phyloP scores from a whole-genome alignment of 2,329 filamentous ascomycete genomes.

The Phyllosticta ampelicida region DNA sequence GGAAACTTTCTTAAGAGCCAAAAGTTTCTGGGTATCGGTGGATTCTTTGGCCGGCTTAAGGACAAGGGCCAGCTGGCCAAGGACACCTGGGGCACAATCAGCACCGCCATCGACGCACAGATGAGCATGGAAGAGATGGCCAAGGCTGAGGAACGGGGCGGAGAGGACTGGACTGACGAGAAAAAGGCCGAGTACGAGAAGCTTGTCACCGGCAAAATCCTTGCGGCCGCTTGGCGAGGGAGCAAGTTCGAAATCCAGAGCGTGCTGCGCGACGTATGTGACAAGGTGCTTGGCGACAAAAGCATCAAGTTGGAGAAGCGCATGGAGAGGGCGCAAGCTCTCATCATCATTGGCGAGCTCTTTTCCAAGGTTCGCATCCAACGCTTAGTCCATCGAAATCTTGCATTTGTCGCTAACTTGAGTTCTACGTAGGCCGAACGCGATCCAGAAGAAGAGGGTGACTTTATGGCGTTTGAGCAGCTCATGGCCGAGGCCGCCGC shows the following conservation, averaged over 20 bases:
- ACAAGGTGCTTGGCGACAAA: constrained; percentile 69
- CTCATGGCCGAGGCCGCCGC: constrained; percentile 92
- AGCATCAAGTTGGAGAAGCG: constrained; percentile 75
- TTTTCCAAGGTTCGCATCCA: constrained; percentile 63
- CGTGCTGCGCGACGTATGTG: constrained; percentile 88
- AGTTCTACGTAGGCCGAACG: constrained; percentile 58
- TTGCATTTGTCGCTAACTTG: background rate
- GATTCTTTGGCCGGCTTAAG: constrained; percentile 87
- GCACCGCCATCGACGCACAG: constrained; percentile 90
- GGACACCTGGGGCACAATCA: constrained; percentile 97
- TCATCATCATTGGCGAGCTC: constrained; percentile 80
- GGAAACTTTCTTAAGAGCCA: constrained; percentile 84
- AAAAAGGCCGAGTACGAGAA: constrained; percentile 92
- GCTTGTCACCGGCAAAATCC: constrained; percentile 91
- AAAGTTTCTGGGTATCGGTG: constrained; percentile 91
- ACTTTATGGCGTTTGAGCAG: constrained; percentile 98
- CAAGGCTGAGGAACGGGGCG: constrained; percentile 84
- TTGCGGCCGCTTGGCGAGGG: constrained; percentile 91
- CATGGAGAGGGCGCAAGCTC: constrained; percentile 78
- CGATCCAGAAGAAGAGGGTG: constrained; percentile 90
- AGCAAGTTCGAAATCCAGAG: constrained; percentile 98
- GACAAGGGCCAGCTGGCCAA: constrained; percentile 96
- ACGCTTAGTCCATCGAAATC: background rate
- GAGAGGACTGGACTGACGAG: constrained; percentile 97
- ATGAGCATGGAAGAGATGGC: constrained; percentile 99